phyloP scores from a whole-genome alignment of 2,329 filamentous ascomycete species.

The Microcyclospora tardicrescens region DNA sequence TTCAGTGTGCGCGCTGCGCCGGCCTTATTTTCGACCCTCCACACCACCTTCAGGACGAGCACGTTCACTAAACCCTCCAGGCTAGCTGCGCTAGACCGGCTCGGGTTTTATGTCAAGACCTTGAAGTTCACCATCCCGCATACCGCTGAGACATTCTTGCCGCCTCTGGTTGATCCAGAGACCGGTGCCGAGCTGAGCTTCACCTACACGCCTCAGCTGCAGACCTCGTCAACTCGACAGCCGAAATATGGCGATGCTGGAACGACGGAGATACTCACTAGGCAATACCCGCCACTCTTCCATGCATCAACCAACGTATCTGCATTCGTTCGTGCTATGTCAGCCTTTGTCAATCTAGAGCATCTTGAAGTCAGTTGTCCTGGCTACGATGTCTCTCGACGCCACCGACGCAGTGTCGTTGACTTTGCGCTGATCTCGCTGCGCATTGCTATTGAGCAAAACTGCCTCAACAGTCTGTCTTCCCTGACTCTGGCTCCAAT shows the following conservation, averaged over 20 bases:
- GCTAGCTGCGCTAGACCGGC: conserved; percentile 59
- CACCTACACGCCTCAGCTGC: conserved; percentile 62
- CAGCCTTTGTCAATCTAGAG: conserved; percentile 52
- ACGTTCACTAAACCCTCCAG: conserved; percentile 64
- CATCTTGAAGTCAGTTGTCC: conserved; percentile 69
- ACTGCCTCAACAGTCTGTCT: conserved; percentile 50
- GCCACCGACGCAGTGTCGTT: conserved; percentile 63
- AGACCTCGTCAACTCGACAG: conserved; percentile 44
- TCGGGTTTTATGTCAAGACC: conserved; percentile 67
- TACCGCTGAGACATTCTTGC: conserved; percentile 64
- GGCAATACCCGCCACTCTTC: conserved; percentile 80
- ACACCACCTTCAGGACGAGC: conserved; percentile 57
- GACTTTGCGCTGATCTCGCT: conserved; percentile 84
- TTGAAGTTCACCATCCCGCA: conserved; percentile 69
- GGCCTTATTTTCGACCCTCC: conserved; percentile 54
- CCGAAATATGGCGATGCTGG: conserved; percentile 71
- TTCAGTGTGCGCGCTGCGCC: conserved; percentile 58
- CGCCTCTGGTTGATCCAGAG: conserved; percentile 66
- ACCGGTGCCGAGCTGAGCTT: conserved; percentile 70
- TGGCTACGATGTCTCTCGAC: conserved; percentile 50
- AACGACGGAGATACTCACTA: conserved; percentile 66
- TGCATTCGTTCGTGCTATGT: conserved; percentile 66
- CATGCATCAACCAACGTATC: conserved; percentile 80
- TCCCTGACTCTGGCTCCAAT: conserved; percentile 61
- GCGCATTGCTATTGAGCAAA: conserved; percentile 68